Conservation (phyloP, 352 stramenopile genomes). For the Aphanomyces astaci region DNA sequence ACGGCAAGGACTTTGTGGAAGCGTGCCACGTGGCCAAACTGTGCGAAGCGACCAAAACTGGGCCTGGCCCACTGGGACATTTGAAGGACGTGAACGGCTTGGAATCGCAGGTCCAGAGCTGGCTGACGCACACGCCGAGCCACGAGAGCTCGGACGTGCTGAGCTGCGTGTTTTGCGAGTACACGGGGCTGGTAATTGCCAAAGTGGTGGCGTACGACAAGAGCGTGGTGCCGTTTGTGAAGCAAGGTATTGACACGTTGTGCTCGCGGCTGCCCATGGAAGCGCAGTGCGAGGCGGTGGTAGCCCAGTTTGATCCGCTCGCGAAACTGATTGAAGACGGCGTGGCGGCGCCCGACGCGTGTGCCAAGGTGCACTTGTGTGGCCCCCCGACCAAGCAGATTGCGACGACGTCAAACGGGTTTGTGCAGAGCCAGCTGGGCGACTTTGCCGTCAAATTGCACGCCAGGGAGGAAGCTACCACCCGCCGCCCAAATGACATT, state of each 20-base stretch:
- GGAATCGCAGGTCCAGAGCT: not conserved
- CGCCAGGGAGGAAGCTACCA: not conserved
- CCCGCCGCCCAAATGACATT: not conserved
- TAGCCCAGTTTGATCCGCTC: constrained; percentile 16
- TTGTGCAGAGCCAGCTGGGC: not conserved
- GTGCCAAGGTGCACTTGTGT: constrained; percentile 13
- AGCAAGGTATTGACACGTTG: constrained; percentile 14
- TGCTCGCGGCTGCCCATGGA: constrained; percentile 9
- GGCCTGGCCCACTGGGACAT: not conserved
- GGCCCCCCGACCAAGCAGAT: not conserved
- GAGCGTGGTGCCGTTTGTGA: constrained; percentile 8
- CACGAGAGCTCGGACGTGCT: not conserved
- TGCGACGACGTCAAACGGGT: not conserved
- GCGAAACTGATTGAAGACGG: constrained; percentile 10
- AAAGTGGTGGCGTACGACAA: not conserved
- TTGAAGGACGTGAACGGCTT: not conserved
- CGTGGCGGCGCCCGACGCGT: not conserved
- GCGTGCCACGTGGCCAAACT: constrained; percentile 9
- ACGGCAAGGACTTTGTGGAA: constrained; percentile 10
- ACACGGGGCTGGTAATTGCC: not conserved
- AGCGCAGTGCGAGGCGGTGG: constrained; percentile 7
- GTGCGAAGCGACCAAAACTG: not conserved
- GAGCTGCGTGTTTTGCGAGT: constrained; percentile 10
- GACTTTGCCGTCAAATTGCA: not conserved
- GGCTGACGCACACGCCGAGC: not conserved